phyloP scores from a whole-genome alignment of 176 grass and related monocot genomes.

The Aegilops longissima region DNA sequence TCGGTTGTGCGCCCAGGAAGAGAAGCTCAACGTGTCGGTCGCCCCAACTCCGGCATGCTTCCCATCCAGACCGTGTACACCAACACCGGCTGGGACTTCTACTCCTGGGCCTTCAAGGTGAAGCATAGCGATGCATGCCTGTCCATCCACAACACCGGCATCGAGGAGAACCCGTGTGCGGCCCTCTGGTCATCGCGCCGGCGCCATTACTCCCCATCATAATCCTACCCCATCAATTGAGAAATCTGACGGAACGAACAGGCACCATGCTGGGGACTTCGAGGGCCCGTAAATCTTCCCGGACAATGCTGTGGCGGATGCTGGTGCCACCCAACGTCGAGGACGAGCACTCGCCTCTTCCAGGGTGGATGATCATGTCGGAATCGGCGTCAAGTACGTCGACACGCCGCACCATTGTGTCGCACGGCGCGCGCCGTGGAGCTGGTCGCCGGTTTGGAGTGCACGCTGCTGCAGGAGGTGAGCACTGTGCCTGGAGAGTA shows the following conservation, averaged over 20 bases:
- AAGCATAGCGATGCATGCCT: conserved; percentile 8
- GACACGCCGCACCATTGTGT: conserved; percentile 51
- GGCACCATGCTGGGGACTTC: not conserved
- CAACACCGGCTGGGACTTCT: conserved; percentile 59
- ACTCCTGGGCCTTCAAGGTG: conserved; percentile 43
- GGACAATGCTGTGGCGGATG: too few species aligned
- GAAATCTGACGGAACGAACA: not conserved
- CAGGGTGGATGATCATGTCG: conserved; percentile 33
- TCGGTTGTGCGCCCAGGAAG: conserved; percentile 55
- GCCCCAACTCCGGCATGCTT: conserved; percentile 37
- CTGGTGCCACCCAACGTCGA: too few species aligned
- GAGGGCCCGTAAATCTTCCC: not conserved
- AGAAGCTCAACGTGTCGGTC: conserved; percentile 52
- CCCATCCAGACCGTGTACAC: too few species aligned
- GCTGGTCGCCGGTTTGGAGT: conserved; percentile 50
- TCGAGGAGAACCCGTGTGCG: conserved; percentile 55
- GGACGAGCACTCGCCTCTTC: too few species aligned
- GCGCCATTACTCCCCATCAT: conserved; percentile 33
- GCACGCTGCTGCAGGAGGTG: conserved; percentile 47
- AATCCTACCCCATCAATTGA: too few species aligned
- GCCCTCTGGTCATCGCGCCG: conserved; percentile 44
- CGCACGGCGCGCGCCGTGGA: conserved; percentile 47
- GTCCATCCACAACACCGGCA: conserved; percentile 49
- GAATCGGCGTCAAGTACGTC: conserved; percentile 41
- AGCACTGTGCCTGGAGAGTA: conserved; percentile 28